Base-by-base conservation (phyloP, 1,284 basidiomycete genomes). In the Serendipita sp. region DNA sequence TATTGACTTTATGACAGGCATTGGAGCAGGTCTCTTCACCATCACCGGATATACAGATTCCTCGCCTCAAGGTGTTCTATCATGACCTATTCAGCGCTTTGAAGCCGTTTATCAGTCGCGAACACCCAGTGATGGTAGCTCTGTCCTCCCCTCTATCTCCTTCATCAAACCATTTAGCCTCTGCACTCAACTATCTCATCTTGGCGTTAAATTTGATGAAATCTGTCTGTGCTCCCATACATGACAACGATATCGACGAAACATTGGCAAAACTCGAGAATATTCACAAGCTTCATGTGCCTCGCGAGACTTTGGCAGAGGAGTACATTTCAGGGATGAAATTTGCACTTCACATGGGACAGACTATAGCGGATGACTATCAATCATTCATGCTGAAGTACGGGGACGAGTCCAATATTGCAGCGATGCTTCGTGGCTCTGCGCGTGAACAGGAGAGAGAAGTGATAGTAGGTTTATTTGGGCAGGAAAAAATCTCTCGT, bases 31-130 rank as follows among this genome's bases (percentile, higher is more conserved):
- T 58, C 2, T 22, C 53, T n/a, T 58, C 53, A 6, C 26, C 53
- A 5, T 58, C 53, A 26, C 53, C 53, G 2, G 53, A 58, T 30
- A 32, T 30, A 4, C 53, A 58, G 32, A 58, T 58, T 26, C 53
- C 53, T 29, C 53, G 53, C 22, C 17, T 58, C n/a, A 58, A 58
- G 3, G 53, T 58, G 53, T 58, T 58, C 53, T 58, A 58, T 30
- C 53, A 35, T 32, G 53, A 58, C n/a, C 53, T 58, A 6, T 58
- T 22, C 15, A 32, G 30, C 22, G 53, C 53, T 8, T 58, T 58
- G 53, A 29, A 35, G n/a, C 53, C 53, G 22, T 34, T 58, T 32
- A n/a, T 58, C 22, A 22, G 15, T 34, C 53, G 10, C 6, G 32
- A 22, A 4, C 10, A 58, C 26, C 53, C 53, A 1, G 22, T 58